A percentile compares a stretch with the other conserved stretches of the same genome.
Evolutionary conservation across 495 filamentous ascomycete species (phyloP).

Genomic region (Aspergillus bridgeri): DNA sequence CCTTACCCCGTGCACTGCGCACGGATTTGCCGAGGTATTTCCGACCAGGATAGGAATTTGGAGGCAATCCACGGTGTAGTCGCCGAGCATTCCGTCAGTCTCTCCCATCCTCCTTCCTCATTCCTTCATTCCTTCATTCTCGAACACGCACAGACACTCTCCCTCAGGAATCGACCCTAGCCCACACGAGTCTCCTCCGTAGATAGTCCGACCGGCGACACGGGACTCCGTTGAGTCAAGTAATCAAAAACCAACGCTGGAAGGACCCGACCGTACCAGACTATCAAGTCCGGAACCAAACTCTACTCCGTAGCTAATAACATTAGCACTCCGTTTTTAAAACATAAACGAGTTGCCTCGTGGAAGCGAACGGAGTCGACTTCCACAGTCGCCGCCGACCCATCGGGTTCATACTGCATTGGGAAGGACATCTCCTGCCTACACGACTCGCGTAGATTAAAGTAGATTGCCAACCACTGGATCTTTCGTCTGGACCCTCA

Average conservation of each 20-base stretch:
- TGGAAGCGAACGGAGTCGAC: background rate
- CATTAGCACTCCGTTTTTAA: too few species aligned
- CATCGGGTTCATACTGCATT: background rate
- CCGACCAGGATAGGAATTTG: background rate
- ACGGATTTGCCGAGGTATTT: background rate
- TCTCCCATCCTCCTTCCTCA: too few species aligned
- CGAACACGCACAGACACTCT: background rate
- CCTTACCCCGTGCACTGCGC: background rate
- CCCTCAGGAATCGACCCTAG: background rate
- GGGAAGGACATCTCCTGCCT: background rate
- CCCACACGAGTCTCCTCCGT: background rate
- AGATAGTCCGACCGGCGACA: too few species aligned
- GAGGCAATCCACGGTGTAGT: too few species aligned
- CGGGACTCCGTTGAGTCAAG: background rate
- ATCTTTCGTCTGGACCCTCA: background rate
- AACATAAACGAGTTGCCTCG: too few species aligned
- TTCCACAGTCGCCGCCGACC: too few species aligned
- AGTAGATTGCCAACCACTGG: constrained; percentile 12
- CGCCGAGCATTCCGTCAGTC: background rate
- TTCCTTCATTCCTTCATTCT: background rate
- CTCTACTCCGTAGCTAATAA: too few species aligned
- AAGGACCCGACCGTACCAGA: constrained; percentile 14
- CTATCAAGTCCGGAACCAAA: constrained; percentile 2
- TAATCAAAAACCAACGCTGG: background rate
- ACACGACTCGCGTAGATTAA: constrained; percentile 20